Percentiles rank a stretch among this genome's conserved stretches.
Evolutionary conservation across 2,329 filamentous ascomycete genomes (phyloP).

Genomic region (Aspergillus hortae): DNA sequence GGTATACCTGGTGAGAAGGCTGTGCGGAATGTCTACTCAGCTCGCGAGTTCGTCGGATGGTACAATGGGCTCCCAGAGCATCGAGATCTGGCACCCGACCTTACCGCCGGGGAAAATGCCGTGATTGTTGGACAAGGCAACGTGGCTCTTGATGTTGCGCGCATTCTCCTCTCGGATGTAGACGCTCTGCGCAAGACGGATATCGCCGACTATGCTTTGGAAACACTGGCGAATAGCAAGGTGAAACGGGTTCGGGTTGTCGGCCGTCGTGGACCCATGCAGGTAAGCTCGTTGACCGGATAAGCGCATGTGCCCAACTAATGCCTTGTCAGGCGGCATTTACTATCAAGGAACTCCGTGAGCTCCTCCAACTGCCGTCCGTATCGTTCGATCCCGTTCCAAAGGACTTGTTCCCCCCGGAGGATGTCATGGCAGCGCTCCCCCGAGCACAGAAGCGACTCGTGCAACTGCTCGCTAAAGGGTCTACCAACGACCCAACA

Average conservation of each 20-base stretch:
- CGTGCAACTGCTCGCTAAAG: constrained; percentile 76
- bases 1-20: constrained; percentile 73
- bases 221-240: constrained; percentile 66
- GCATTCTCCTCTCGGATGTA: constrained; percentile 76
- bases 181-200: constrained; percentile 76
- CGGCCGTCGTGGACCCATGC: constrained; percentile 81
- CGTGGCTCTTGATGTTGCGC: constrained; percentile 88
- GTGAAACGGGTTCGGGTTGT: constrained; percentile 82
- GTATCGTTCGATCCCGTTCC: constrained; percentile 71
- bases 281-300: constrained; percentile 52
- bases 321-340: constrained; percentile 68
- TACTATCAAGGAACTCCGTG: constrained; percentile 90
- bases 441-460: constrained; percentile 73
- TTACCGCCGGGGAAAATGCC: constrained; percentile 73
- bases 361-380: constrained; percentile 72
- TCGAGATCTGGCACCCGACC: constrained; percentile 66
- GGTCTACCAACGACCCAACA: constrained; percentile 53
- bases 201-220: constrained; percentile 80
- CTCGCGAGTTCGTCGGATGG: constrained; percentile 93
- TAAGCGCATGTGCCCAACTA: not conserved
- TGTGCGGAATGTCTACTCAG: constrained; percentile 71
- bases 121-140: constrained; percentile 93
- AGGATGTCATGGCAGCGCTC: constrained; percentile 60
- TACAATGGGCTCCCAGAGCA: constrained; percentile 94
- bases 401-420: constrained; percentile 60